These are phyloP conservation scores for Mucor mucedo DNA, from an alignment of 371 early-diverging fungal genomes.

Conservation along the genomic window DNA sequence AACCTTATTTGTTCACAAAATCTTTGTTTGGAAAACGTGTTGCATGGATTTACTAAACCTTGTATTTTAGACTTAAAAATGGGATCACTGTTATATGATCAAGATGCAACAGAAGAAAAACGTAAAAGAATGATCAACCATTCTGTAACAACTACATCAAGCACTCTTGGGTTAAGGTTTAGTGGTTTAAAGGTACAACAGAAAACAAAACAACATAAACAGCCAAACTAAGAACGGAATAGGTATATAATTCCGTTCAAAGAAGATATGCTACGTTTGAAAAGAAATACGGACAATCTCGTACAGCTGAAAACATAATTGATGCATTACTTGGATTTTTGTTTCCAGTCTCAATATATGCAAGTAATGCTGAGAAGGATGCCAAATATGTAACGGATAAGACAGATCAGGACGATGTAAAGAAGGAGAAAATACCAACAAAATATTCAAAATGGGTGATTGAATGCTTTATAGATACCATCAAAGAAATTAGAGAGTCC, in stretches of 20 bases:
- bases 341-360: slow-evolving; percentile 44
- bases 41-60: slow-evolving; percentile 67
- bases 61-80: slow-evolving; percentile 84
- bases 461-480: slow-evolving; percentile 62
- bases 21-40: slow-evolving; percentile 78
- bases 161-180: slow-evolving; percentile 61
- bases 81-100: slow-evolving; percentile 69
- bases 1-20: slow-evolving; percentile 39
- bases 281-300: slow-evolving; percentile 49
- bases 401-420: neutral
- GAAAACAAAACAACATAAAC: neutral
- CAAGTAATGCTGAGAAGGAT: slow-evolving; percentile 22
- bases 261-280: slow-evolving; percentile 45
- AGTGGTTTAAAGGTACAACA: slow-evolving; percentile 65
- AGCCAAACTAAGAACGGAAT: neutral
- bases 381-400: slow-evolving; percentile 12
- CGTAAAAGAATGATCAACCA: slow-evolving; percentile 59
- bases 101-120: slow-evolving; percentile 68
- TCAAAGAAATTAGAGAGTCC: slow-evolving; percentile 57
- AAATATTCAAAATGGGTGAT: slow-evolving; percentile 62
- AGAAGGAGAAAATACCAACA: slow-evolving; percentile 13
- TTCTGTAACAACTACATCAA: slow-evolving; percentile 64
- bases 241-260: slow-evolving; percentile 51
- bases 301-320: slow-evolving; percentile 46
- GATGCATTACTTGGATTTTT: slow-evolving; percentile 57